These are phyloP conservation scores for Neospora caninum DNA, from an alignment of 169 alveolate species.

Conservation along the genomic window DNA sequence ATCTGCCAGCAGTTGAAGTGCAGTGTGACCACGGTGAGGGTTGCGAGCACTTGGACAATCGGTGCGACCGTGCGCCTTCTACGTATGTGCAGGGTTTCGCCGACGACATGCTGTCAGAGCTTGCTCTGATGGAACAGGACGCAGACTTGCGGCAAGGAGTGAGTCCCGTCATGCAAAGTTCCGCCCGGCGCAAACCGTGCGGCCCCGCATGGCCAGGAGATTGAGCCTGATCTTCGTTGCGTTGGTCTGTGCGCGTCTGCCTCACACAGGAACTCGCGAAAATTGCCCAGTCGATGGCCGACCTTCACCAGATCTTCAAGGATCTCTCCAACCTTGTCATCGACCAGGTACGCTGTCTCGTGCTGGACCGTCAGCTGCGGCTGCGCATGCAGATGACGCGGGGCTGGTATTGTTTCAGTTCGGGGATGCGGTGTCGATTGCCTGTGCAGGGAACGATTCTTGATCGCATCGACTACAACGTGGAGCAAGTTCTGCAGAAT, in stretches of 20 bases:
- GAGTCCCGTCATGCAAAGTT: background rate
- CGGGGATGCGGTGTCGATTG: background rate
- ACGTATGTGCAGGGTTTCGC: constrained; percentile 42
- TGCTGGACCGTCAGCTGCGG: background rate
- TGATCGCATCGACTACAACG: constrained; percentile 73
- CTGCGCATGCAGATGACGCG: background rate
- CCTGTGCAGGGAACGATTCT: constrained; percentile 66
- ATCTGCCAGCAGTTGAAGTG: too few relatives aligned
- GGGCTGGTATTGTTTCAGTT: background rate
- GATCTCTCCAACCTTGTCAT: constrained; percentile 68
- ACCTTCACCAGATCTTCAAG: constrained; percentile 66
- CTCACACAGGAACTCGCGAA: constrained; percentile 59
- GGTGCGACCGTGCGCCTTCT: background rate
- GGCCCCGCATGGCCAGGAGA: background rate
- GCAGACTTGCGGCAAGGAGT: constrained; percentile 59
- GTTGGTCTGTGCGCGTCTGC: background rate
- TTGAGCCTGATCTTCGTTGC: background rate
- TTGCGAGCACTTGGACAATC: too few relatives aligned
- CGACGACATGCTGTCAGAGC: constrained; percentile 47
- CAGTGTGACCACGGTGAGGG: too few relatives aligned
- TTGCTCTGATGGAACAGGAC: constrained; percentile 53
- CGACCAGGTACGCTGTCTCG: constrained; percentile 61
- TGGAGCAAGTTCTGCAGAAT: constrained; percentile 68
- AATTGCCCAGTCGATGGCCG: constrained; percentile 69
- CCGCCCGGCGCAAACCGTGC: background rate